Evolutionary conservation across 2,329 filamentous ascomycete species (phyloP), one percentile per base, ranked within the genome.

Genomic region (Pseudocercospora vitis): DNA sequence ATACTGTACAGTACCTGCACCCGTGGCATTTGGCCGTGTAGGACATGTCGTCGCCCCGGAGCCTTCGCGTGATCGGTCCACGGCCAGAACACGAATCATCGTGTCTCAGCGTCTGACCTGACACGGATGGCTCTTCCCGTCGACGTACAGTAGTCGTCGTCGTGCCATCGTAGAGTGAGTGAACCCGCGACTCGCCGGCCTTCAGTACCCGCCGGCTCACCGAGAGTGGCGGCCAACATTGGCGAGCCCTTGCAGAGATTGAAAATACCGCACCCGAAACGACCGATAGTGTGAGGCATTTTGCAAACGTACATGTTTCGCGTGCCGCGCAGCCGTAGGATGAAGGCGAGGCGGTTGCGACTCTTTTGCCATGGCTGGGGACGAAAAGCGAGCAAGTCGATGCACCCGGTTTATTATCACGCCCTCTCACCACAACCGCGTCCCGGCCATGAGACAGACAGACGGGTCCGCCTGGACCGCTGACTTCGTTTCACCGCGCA

Each of bases 261-360:
- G 52, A 46, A 56, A 56, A 44, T n/a, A 39, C 23, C 48, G 48
- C 53, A 55, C 12, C 45, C 55, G 52, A 51, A 50, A 51, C 44
- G 33, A 26, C 46, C 55, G 50, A 50, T 40, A 40, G 37, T 52
- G 39, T 60, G 57, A 57, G 57, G 55, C 55, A 60, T 60, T 60
- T 59, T 52, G 16, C 40, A 11, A 28, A 11, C 42, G 37, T 57
- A 53, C 51, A 54, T 54, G 28, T 40, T 31, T 4, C 9, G n/a
- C 18, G 53, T 57, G 53, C 57, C 53, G 51, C 48, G 52, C 48
- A 54, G 55, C 57, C 57, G 57, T 57, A 19, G 11, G 26, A 29
- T 14, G n/a, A 46, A 31, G 29, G 28, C 44, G 28, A 54, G 37
- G 47, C 42, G 47, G 32, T 42, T 24, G 35, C 35, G 33, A 49